A percentile compares a stretch with the other conserved stretches of the same genome.
phyloP scores from a whole-genome alignment of 495 filamentous ascomycete genomes.

The Copromyces sp. region DNA sequence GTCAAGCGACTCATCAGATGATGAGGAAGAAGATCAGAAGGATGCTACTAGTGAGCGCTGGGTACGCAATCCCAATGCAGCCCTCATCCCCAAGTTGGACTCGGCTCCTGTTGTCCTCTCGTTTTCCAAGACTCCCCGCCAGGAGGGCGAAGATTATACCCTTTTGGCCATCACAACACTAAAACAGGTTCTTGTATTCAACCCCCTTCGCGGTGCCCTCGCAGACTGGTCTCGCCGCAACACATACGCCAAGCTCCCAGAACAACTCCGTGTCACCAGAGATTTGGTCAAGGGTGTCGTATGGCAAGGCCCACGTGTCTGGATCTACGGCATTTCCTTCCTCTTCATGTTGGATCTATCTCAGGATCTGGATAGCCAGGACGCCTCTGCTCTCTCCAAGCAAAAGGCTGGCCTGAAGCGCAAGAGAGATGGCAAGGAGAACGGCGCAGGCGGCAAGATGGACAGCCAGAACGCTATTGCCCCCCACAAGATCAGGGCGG shows the following conservation, averaged over 20 bases:
- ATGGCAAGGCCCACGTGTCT: slow-evolving; percentile 73
- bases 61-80: slow-evolving; percentile 52
- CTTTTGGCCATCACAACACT: slow-evolving; percentile 67
- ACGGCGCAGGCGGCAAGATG: slow-evolving; percentile 51
- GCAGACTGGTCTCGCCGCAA: slow-evolving; percentile 82
- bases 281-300: slow-evolving; percentile 74
- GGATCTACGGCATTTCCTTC: slow-evolving; percentile 79
- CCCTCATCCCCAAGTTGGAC: slow-evolving; percentile 69
- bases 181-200: slow-evolving; percentile 67
- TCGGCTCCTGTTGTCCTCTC: slow-evolving; percentile 50
- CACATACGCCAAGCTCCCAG: slow-evolving; percentile 61
- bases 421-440: slow-evolving; percentile 38
- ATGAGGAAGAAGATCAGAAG: slow-evolving; percentile 19
- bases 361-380: slow-evolving; percentile 49
- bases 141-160: slow-evolving; percentile 37
- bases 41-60: slow-evolving; percentile 41
- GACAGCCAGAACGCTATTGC: slow-evolving; percentile 35
- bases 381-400: slow-evolving; percentile 5
- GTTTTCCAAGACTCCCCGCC: slow-evolving; percentile 38
- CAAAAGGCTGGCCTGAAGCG: slow-evolving; percentile 36
- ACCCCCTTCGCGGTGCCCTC: slow-evolving; percentile 60
- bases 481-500: slow-evolving; percentile 20
- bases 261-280: slow-evolving; percentile 54
- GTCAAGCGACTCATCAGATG: slow-evolving; percentile 18
- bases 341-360: slow-evolving; percentile 88